Conservation (phyloP, 768 basidiomycete species). For the Boletus rufocinnamomeus region DNA sequence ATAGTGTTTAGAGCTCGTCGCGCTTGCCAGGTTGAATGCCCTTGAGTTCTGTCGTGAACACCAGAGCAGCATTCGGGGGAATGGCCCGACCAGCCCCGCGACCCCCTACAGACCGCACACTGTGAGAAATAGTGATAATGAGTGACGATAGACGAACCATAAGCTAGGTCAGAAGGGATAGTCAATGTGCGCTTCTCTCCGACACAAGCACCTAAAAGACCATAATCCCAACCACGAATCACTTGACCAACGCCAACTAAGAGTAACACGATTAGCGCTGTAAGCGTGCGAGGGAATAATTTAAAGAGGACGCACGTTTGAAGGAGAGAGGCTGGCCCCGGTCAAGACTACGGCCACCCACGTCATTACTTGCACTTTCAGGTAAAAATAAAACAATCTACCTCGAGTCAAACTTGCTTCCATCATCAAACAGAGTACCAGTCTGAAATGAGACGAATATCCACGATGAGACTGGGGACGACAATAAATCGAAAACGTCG, state of each 20-base stretch:
- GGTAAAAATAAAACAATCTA: conserved; percentile 31
- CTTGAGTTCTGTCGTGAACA: conserved; percentile 87
- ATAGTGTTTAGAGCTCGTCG: conserved; percentile 53
- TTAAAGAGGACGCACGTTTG: conserved; percentile 55
- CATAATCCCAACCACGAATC: conserved; percentile 84
- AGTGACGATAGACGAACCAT: conserved; percentile 57
- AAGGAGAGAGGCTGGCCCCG: conserved; percentile 75
- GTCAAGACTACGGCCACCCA: conserved; percentile 52
- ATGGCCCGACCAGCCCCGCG: conserved; percentile 79
- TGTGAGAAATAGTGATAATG: neutral
- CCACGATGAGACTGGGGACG: neutral
- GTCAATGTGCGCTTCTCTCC: conserved; percentile 87
- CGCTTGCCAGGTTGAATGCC: conserved; percentile 50
- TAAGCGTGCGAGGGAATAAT: neutral
- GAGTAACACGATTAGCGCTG: conserved; percentile 4
- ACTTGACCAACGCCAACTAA: conserved; percentile 80
- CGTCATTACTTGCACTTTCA: neutral
- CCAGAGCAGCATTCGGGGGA: conserved; percentile 74
- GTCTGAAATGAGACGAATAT: conserved; percentile 38
- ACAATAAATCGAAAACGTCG: neutral
- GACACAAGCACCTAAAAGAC: conserved; percentile 82
- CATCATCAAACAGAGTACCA: conserved; percentile 73
- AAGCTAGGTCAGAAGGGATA: conserved; percentile 78
- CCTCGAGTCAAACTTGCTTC: conserved; percentile 91
- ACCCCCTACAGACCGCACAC: conserved; percentile 46